Evolutionary conservation across 1,139 yeast genomes (phyloP).

Genomic region (Meyerozyma sp.): DNA sequence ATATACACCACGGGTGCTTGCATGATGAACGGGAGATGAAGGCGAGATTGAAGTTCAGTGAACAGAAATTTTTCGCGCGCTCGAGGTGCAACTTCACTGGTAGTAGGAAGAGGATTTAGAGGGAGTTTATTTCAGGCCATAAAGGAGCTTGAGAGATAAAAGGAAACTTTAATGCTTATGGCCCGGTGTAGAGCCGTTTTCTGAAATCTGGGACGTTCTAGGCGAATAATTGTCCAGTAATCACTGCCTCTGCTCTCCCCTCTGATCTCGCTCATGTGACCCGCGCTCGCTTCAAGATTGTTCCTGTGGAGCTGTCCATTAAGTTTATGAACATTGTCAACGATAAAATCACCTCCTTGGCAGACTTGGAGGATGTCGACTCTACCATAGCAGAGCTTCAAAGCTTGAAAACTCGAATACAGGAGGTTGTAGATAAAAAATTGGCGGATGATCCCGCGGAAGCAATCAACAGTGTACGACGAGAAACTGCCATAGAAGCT

Average conservation of each 20-base stretch:
- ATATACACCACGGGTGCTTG: conserved; percentile 49
- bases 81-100: not conserved
- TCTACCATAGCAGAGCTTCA: conserved; percentile 16
- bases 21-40: conserved; percentile 17
- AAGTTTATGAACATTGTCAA: conserved; percentile 23
- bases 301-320: not conserved
- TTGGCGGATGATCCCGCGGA: not conserved
- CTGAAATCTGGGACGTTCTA: no score
- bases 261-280: conserved; percentile 5
- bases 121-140: not conserved
- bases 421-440: conserved; percentile 5
- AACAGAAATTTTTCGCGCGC: not conserved
- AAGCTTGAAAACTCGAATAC: conserved; percentile 9
- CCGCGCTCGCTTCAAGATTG: not conserved
- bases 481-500: not conserved
- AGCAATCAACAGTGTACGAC: not conserved
- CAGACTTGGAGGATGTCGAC: conserved; percentile 22
- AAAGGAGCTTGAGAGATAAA: no score
- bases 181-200: no score
- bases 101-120: not conserved
- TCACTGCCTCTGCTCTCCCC: not conserved
- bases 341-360: conserved; percentile 20
- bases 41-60: conserved; percentile 2
- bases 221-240: no score
- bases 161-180: no score